Evolutionary conservation across 2,329 filamentous ascomycete genomes (phyloP).

Genomic region (Keithomyces neogunnii): DNA sequence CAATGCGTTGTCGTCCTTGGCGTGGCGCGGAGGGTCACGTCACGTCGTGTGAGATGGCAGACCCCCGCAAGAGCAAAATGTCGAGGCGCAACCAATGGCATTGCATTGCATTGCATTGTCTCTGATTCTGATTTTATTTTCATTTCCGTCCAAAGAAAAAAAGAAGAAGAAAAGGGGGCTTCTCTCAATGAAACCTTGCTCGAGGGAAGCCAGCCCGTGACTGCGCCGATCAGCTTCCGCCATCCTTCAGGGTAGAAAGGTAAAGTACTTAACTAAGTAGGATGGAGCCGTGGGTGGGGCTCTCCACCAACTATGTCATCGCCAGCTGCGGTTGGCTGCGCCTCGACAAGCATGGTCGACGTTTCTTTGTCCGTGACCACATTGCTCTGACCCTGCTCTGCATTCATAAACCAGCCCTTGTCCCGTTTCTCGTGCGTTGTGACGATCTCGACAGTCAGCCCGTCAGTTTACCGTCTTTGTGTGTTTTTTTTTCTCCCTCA

Average conservation of each 20-base stretch:
- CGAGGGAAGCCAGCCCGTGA: neutral
- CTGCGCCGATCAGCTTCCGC: neutral
- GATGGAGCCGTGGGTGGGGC: neutral
- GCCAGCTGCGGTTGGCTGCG: constrained; percentile 4
- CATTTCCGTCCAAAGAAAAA: too few relatives aligned
- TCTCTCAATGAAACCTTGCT: neutral
- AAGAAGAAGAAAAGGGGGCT: too few relatives aligned
- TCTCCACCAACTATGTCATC: constrained; percentile 13
- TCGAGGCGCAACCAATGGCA: too few relatives aligned
- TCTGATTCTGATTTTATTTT: too few relatives aligned
- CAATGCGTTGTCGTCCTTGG: too few relatives aligned
- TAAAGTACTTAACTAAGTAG: neutral
- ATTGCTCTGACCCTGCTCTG: neutral
- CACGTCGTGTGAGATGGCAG: too few relatives aligned
- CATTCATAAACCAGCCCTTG: neutral
- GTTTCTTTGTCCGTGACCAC: neutral
- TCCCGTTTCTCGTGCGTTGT: neutral
- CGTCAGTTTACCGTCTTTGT: too few relatives aligned
- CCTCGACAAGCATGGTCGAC: neutral
- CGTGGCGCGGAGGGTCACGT: too few relatives aligned
- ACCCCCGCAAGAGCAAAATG: too few relatives aligned
- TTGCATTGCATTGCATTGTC: too few relatives aligned
- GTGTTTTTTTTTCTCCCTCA: neutral
- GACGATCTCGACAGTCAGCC: neutral
- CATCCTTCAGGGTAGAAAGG: neutral